phyloP scores from a whole-genome alignment of 345 rosid genomes.

The Pugionium cornutum region DNA sequence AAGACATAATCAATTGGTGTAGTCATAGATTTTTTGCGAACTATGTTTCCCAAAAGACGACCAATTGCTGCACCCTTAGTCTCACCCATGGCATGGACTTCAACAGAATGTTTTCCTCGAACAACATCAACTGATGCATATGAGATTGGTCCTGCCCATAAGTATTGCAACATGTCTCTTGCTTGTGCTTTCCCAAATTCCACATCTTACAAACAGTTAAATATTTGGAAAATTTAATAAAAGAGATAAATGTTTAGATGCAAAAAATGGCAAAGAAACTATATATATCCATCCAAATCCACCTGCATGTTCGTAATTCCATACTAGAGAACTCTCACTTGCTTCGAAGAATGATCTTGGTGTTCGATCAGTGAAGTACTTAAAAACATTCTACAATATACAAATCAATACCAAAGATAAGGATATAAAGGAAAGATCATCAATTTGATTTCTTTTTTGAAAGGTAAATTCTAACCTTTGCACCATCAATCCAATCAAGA shows the following conservation, averaged over 20 bases:
- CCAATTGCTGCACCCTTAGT: constrained; percentile 99
- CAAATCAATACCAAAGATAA: constrained; percentile 28
- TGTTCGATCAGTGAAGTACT: constrained; percentile 93
- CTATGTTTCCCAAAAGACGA: constrained; percentile 92
- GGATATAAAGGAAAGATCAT: neutral
- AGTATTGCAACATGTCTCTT: constrained; percentile 97
- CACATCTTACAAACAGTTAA: constrained; percentile 49
- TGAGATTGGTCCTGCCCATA: constrained; percentile 99
- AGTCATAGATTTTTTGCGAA: constrained; percentile 87
- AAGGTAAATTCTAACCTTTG: constrained; percentile 56
- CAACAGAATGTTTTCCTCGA: constrained; percentile 95
- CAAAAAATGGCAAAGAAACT: constrained; percentile 2
- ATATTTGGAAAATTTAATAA: neutral
- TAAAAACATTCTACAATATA: constrained; percentile 86
- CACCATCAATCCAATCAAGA: constrained; percentile 99
- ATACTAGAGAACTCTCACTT: constrained; percentile 89
- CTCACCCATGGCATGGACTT: constrained; percentile 96
- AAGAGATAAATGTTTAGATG: constrained; percentile 10
- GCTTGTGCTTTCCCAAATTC: constrained; percentile 99
- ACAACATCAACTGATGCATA: constrained; percentile 99
- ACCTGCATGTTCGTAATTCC: constrained; percentile 99
- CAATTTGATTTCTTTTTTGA: too few species aligned
- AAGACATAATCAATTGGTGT: constrained; percentile 92
- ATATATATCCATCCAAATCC: neutral
- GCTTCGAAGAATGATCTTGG: constrained; percentile 89